phyloP scores from a whole-genome alignment of 2,329 filamentous ascomycete species.

The Neocucurbitaria cava region DNA sequence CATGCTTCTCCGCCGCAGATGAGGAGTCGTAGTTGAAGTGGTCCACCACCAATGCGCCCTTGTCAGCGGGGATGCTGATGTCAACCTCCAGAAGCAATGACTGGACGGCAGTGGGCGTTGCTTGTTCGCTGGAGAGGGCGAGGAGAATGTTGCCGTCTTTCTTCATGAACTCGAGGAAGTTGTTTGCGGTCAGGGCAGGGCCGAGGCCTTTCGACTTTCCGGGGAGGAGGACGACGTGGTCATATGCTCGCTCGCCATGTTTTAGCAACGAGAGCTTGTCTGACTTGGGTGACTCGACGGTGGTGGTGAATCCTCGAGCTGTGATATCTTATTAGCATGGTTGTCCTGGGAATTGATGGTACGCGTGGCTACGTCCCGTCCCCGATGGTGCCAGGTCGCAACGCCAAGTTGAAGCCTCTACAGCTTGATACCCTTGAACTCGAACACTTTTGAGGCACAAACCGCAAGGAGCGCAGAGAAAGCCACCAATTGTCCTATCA shows the following conservation, averaged over 20 bases:
- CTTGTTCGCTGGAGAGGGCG: constrained; percentile 74
- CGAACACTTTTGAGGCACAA: background rate
- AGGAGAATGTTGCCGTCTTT: constrained; percentile 90
- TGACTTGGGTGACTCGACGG: constrained; percentile 69
- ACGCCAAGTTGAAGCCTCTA: constrained; percentile 18
- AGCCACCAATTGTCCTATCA: background rate
- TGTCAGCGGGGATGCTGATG: constrained; percentile 84
- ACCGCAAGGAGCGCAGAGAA: background rate
- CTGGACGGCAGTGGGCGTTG: constrained; percentile 75
- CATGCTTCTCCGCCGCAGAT: constrained; percentile 81
- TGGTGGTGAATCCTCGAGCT: constrained; percentile 85
- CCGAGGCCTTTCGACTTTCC: constrained; percentile 92
- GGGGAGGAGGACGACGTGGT: constrained; percentile 89
- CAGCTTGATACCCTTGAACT: constrained; percentile 1
- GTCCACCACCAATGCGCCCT: constrained; percentile 85
- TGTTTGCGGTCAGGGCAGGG: constrained; percentile 82
- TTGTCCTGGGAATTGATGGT: constrained; percentile 1
- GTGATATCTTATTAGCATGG: constrained; percentile 13
- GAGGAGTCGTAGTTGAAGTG: constrained; percentile 91
- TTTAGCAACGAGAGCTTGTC: constrained; percentile 75
- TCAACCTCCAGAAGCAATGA: constrained; percentile 87
- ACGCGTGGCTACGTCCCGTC: background rate
- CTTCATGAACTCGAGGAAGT: constrained; percentile 90
- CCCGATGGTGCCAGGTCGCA: background rate
- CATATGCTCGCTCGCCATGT: constrained; percentile 86